Evolutionary conservation across 306 rosid species (phyloP), one percentile per base, ranked within the genome.

Genomic region (Parietaria judaica): DNA sequence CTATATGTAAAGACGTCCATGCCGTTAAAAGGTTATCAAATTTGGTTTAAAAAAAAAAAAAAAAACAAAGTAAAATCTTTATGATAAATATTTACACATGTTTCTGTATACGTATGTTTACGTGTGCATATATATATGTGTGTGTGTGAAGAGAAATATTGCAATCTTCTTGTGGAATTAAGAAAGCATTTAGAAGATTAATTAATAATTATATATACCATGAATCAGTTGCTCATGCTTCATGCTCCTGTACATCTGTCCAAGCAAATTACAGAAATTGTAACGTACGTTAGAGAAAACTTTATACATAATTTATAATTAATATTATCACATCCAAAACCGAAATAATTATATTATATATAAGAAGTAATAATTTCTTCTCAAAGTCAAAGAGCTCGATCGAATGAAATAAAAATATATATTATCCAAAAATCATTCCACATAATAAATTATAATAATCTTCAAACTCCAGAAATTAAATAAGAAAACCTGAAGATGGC

Each of bases 161-260:
- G 31, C 2, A 23, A 23, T 23, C 31, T 23, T 23, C 31, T 23
- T 23, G 31, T 23, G 31, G 1, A 23, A 23, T 23, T 23, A 23
- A 23, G 31, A 23, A 23, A 23, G 31, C 31, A 23, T 23, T 23
- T 23, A 23, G 31, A 23, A 23, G 31, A 23, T 23, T 23, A 23
- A 23, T 23, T 23, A 23, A 23, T 23, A 23, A 23, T 23, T 23
- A 23, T 23, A 14, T 46, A 34, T 80, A 89, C 97, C 97, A 83
- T 87, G 78, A 8, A 69, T 69, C 54, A 52, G 67, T 72, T 74
- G 82, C 66, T 85, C 86, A 23, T 83, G 85, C 79, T 78, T 90
- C 82, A 84, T 70, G 79, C 85, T 81, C 78, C 97, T 85, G 80
- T 81, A 90, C 96, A 90, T 87, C 97, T 90, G 96, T 63, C 41